Base-by-base conservation (phyloP, 257 asterid species). In the Forsythia viridissima region DNA sequence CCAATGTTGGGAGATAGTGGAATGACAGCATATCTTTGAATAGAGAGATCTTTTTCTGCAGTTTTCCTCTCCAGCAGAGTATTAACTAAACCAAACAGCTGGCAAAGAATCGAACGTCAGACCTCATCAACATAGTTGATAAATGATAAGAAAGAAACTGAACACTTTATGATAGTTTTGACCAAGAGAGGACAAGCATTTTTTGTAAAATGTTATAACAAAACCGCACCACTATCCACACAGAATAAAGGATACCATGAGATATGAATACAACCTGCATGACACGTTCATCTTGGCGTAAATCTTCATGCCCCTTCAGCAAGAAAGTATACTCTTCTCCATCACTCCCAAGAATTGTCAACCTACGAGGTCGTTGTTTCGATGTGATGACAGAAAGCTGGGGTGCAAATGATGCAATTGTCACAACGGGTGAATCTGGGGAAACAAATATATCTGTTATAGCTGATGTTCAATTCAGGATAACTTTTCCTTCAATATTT, bases 271-370 rank as follows among this genome's bases (percentile, higher is more conserved):
- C 73, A 30, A 96, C 99, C 99, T 96, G 99, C 99, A 96, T 96
- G 80, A 96, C 99, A 79, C 99, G 99, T 87, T 96, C 99, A 87
- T 96, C 99, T 85, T 96, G 99, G 76, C 99, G 98, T 72, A 96
- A 87, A 85, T 96, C 99, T 85, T 96, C 99, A 79, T 96, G 98
- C 74, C 98, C 99, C 85, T 96, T 96, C 76, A 96, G 87, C 90
- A 96, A 83, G 83, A 96, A 96, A 79, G 99, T 97, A 84, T 96
- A 86, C 76, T 93, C 99, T 80, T 93, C 93, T 75, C 99, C 99
- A 81, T 96, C 96, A 89, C 96, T 96, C 73, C 99, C 99, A 78
- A 88, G 88, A 73, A 96, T 96, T 46, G 99, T 92, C 92, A 93
- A 87, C 90, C 91, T 96, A 74, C 99, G 94, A 66, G 99, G 99